These are phyloP conservation scores for Arthrobotrys sinensis DNA, from an alignment of 2,329 filamentous ascomycete species.

Conservation along the genomic window DNA sequence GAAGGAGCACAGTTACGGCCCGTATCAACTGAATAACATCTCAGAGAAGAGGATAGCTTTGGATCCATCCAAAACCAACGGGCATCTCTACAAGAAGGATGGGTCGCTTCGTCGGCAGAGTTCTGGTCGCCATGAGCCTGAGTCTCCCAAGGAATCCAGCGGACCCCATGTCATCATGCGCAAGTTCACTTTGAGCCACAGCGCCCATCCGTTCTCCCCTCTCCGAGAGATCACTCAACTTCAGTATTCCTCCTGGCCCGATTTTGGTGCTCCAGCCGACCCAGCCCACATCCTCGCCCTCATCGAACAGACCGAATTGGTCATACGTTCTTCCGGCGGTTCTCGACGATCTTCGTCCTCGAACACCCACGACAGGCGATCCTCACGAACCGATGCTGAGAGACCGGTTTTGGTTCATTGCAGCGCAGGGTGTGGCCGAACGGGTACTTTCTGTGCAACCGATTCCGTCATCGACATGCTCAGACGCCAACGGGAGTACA, in stretches of 20 bases:
- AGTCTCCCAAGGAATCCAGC: constrained; percentile 69
- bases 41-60: constrained; percentile 87
- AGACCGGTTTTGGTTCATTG: constrained; percentile 93
- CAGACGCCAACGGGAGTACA: constrained; percentile 79
- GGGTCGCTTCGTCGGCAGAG: constrained; percentile 53
- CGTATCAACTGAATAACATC: constrained; percentile 80
- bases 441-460: constrained; percentile 95
- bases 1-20: constrained; percentile 83
- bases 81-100: constrained; percentile 64
- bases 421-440: constrained; percentile 94
- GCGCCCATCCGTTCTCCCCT: constrained; percentile 82
- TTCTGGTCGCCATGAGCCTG: constrained; percentile 57
- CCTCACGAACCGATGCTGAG: constrained; percentile 60
- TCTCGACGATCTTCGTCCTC: constrained; percentile 62
- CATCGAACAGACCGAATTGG: constrained; percentile 85
- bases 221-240: constrained; percentile 94
- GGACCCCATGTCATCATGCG: constrained; percentile 84
- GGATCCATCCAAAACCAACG: constrained; percentile 72
- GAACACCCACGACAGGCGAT: constrained; percentile 65
- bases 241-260: constrained; percentile 96
- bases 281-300: constrained; percentile 87
- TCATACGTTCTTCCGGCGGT: constrained; percentile 69
- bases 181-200: constrained; percentile 86
- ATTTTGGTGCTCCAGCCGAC: constrained; percentile 93
- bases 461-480: constrained; percentile 97